phyloP scores from a whole-genome alignment of 2,329 filamentous ascomycete genomes.

The Alternaria gaisen region DNA sequence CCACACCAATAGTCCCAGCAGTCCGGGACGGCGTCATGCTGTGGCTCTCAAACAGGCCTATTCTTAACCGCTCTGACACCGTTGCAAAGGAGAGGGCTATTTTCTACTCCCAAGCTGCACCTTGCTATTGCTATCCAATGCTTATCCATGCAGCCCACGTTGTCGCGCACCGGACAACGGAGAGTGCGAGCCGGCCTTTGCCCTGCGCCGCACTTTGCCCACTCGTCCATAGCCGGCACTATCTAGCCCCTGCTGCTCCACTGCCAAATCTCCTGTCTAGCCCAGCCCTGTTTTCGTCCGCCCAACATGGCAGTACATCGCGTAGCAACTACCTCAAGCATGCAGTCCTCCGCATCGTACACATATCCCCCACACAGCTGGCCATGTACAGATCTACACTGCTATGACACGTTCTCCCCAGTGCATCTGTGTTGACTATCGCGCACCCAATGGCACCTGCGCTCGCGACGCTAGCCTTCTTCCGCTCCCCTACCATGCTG shows the following conservation, averaged over 20 bases:
- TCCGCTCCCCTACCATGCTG: not conserved
- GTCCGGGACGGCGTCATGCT: slow-evolving; percentile 18
- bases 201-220: slow-evolving; percentile 15
- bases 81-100: slow-evolving; percentile 12
- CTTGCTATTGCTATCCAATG: not conserved
- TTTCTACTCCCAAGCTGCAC: not conserved
- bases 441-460: not conserved
- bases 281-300: slow-evolving; percentile 21
- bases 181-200: slow-evolving; percentile 10
- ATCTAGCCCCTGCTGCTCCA: slow-evolving; percentile 13
- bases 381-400: not conserved
- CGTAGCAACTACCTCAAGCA: not conserved
- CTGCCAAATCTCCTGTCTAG: slow-evolving; percentile 20
- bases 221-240: slow-evolving; percentile 8
- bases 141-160: slow-evolving; percentile 5
- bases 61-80: slow-evolving; percentile 5
- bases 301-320: not conserved
- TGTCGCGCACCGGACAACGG: slow-evolving; percentile 6
- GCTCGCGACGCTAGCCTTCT: not conserved
- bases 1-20: slow-evolving; percentile 25
- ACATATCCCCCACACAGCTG: not conserved
- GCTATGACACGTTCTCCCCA: not conserved
- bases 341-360: not conserved
- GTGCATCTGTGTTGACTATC: not conserved
- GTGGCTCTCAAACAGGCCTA: slow-evolving; percentile 17